phyloP scores from a whole-genome alignment of 2,329 filamentous ascomycete species.

The Dendrostoma leiphaemia region DNA sequence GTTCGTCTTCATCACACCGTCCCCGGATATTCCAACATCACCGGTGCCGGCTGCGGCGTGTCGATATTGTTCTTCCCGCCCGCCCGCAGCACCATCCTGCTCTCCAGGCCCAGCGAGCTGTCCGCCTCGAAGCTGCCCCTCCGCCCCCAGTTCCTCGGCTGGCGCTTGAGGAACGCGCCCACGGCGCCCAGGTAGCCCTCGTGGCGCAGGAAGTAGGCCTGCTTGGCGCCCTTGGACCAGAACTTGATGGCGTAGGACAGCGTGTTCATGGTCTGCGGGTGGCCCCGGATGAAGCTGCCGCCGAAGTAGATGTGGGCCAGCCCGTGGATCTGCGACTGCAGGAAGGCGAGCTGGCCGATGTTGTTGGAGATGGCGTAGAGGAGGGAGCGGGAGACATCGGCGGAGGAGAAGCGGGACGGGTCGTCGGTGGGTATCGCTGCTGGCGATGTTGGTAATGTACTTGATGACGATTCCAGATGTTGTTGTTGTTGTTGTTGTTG shows the following conservation, averaged over 20 bases:
- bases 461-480: constrained; percentile 23
- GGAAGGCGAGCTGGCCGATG: constrained; percentile 94
- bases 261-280: constrained; percentile 97
- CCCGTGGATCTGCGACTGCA: constrained; percentile 94
- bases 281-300: constrained; percentile 92
- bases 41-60: constrained; percentile 1
- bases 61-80: constrained; percentile 4
- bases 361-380: constrained; percentile 97
- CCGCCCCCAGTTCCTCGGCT: constrained; percentile 88
- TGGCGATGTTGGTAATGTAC: neutral
- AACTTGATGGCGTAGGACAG: constrained; percentile 96
- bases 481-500: constrained; percentile 18
- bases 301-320: constrained; percentile 96
- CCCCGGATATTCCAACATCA: constrained; percentile 16
- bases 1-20: neutral
- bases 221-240: constrained; percentile 88
- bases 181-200: constrained; percentile 95
- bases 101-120: constrained; percentile 25
- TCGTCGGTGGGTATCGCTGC: constrained; percentile 16
- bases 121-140: constrained; percentile 69
- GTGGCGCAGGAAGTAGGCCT: constrained; percentile 93
- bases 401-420: constrained; percentile 63
- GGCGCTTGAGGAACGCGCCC: constrained; percentile 88
- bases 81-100: constrained; percentile 24
- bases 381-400: constrained; percentile 87